Conservation (phyloP, 2,329 filamentous ascomycete species). For the Pezicula radicicola region DNA sequence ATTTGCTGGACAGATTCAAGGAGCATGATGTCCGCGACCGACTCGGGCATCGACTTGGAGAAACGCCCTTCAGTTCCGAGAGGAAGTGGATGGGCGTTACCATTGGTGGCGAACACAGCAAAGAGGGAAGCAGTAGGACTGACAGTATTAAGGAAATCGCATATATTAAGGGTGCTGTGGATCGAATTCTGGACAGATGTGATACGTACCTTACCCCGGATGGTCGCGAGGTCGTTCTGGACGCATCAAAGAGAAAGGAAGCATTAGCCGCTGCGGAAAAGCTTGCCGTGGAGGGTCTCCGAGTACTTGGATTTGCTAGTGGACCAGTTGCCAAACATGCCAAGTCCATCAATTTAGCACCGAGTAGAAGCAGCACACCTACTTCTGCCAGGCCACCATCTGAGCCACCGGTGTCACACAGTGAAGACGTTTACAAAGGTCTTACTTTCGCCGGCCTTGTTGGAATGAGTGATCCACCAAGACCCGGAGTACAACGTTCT, state of each 20-base stretch:
- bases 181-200: constrained; percentile 80
- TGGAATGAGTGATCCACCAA: constrained; percentile 95
- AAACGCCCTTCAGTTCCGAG: constrained; percentile 95
- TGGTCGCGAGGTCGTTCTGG: constrained; percentile 81
- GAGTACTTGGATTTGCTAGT: constrained; percentile 91
- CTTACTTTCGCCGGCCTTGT: constrained; percentile 89
- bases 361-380: constrained; percentile 49
- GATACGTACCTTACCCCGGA: constrained; percentile 87
- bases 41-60: constrained; percentile 75
- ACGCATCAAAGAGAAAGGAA: constrained; percentile 70
- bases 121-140: constrained; percentile 31
- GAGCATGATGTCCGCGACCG: constrained; percentile 89
- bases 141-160: constrained; percentile 68
- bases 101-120: constrained; percentile 48
- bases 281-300: constrained; percentile 85
- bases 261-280: constrained; percentile 76
- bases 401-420: constrained; percentile 30
- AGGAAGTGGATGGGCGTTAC: constrained; percentile 99
- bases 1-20: constrained; percentile 84
- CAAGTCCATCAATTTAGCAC: constrained; percentile 31
- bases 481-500: constrained; percentile 83
- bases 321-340: constrained; percentile 59
- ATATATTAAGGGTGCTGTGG: constrained; percentile 93
- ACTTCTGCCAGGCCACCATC: constrained; percentile 28
- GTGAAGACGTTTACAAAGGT: constrained; percentile 76